Percentiles rank a stretch among this genome's conserved stretches.
Evolutionary conservation across 441 rosid species (phyloP).

Genomic region (Erodium texanum): DNA sequence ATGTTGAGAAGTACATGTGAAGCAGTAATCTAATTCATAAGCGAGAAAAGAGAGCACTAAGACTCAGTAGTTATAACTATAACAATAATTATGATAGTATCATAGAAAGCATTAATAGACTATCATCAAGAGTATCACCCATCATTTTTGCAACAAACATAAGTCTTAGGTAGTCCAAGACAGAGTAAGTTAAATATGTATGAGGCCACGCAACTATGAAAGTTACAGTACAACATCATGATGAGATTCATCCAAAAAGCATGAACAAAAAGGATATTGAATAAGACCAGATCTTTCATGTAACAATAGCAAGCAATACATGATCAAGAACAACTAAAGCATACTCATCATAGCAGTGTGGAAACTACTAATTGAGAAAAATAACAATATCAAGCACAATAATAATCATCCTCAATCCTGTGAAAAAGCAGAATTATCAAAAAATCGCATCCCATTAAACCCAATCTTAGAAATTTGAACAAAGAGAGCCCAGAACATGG

Average conservation of each 20-base stretch:
- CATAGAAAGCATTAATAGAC: no score
- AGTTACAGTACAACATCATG: background rate
- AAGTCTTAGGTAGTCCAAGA: no score
- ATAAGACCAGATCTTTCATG: background rate
- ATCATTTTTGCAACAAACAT: no score
- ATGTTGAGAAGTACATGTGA: no score
- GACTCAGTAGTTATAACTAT: background rate
- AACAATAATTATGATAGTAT: background rate
- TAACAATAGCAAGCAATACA: no score
- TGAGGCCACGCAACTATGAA: background rate
- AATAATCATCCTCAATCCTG: background rate
- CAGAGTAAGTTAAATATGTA: no score
- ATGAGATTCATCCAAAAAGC: background rate
- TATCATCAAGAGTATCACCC: no score
- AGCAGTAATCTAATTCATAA: no score
- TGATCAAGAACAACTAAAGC: background rate
- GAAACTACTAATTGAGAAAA: background rate
- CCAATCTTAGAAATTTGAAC: background rate
- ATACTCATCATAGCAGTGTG: background rate
- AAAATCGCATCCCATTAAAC: background rate
- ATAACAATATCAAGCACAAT: background rate
- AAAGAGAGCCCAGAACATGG: no score
- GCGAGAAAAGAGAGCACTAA: no score
- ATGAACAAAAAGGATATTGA: background rate
- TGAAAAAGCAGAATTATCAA: background rate